Evolutionary conservation across 1,284 basidiomycete genomes (phyloP), one percentile per base, ranked within the genome.

Genomic region (Marasmius fiardii): DNA sequence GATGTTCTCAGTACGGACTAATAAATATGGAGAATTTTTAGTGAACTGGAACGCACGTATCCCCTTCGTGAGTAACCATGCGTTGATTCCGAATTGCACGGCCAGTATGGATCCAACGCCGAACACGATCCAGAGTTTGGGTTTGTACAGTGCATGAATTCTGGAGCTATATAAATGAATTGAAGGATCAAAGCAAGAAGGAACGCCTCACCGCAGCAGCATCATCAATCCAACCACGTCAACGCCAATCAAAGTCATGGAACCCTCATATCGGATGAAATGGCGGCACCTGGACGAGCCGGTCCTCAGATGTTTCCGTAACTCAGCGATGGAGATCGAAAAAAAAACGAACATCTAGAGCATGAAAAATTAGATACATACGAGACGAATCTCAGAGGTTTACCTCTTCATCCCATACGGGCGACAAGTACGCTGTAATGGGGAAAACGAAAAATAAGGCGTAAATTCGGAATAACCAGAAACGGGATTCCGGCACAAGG

Each of bases 151-250:
- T 0, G 78, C 82, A 28, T 71, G 69, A 51, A 83, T 71, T 16
- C 75, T 77, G 55, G 28, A 31, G 28, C 5, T 31, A 31, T 24
- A 28, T 18, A 12, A 21, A 18, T 11, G 23, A 26, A 24, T 7
- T 28, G 4, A 39, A 18, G 43, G 12, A 54, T n/a, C n/a, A n/a
- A n/a, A n/a, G n/a, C n/a, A n/a, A n/a, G n/a, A n/a, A n/a, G n/a
- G n/a, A n/a, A n/a, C n/a, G n/a, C 10, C 71, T 52, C 52, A 74
- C 75, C 81, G 76, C 4, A 82, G 60, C 10, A 82, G 70, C 81
- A 84, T 82, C 81, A 84, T 83, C 16, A 80, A 57, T 1, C 73
- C 78, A 1, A 77, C 74, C 7, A 77, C 66, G 26, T 76, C 73
- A 43, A 82, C 74, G 1, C 79, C 81, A 14, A 76, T 73, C 35